Evolutionary conservation across 2,329 filamentous ascomycete species (phyloP), one percentile per base, ranked within the genome.

Genomic region (Tolypocladium endophyticum): DNA sequence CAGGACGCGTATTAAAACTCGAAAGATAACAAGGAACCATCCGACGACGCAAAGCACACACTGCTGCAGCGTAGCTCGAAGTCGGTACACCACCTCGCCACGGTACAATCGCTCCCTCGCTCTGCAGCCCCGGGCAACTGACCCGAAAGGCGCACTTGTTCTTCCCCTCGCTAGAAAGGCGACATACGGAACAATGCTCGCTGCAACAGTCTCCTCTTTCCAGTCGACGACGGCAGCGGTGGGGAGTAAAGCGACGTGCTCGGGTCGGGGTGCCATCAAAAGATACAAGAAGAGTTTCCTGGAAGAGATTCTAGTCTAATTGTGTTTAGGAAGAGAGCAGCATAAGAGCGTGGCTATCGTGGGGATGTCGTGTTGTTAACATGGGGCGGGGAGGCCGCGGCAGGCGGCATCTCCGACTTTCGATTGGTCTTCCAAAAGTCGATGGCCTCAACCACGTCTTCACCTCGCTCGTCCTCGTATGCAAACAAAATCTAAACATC

Each of bases 391-490:
- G 61, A 56, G 30, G 61, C 55, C 23, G 63, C 28, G 14, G 64
- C 52, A 53, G 68, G 64, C 55, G 71, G 65, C 59, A 72, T 59
- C 52, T 79, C 79, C 4, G 80, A 82, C 63, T 77, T 78, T 61
- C 81, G 75, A 68, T 79, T 83, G 66, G 79, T 86, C 77, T 86
- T 90, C 93, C 93, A 99, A 79, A 99, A 99, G 77, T 99, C 94
- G 71, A 99, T 85, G 63, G 91, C 92, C 67, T 94, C 92, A 64
- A 99, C 89, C 58, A 96, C 87, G 71, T 99, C 94, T 71, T 95
- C 90, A 66, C 94, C 93, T 64, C 85, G 80, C 73, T 99, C 94
- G 70, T 97, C 93, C 78, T 99, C 94, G 72, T 97, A 97, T 56
- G 94, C 93, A 75, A 97, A 97, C 58, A 99, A 77, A 67, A 99